Percentiles rank a stretch among this genome's conserved stretches.
Evolutionary conservation across 2,329 filamentous ascomycete species (phyloP).

Genomic region (Malbranchea zuffiana): DNA sequence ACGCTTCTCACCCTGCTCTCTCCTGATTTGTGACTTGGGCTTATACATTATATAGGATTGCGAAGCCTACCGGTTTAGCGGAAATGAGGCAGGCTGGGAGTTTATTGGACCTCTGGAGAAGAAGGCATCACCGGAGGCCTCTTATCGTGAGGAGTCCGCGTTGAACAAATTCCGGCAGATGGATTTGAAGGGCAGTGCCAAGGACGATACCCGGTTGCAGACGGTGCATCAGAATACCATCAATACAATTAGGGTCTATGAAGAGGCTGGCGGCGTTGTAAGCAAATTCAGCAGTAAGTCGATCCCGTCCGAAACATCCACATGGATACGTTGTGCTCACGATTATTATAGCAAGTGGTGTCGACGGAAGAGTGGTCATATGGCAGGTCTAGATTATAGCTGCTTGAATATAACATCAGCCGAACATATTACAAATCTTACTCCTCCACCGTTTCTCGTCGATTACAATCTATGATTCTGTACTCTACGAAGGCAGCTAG

Average conservation of each 20-base stretch:
- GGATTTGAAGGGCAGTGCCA: conserved; percentile 89
- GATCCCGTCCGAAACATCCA: conserved; percentile 8
- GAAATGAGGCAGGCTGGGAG: conserved; percentile 70
- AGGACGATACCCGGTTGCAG: conserved; percentile 87
- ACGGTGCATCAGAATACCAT: conserved; percentile 97
- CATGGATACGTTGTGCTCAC: conserved; percentile 8
- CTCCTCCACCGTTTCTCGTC: no score
- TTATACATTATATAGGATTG: conserved; percentile 41
- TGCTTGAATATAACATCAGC: no score
- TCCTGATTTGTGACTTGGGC: conserved; percentile 1
- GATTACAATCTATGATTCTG: no score
- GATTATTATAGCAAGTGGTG: conserved; percentile 55
- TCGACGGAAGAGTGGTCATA: conserved; percentile 71
- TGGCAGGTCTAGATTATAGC: conserved; percentile 60
- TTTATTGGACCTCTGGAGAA: conserved; percentile 69
- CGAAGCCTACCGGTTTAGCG: conserved; percentile 82
- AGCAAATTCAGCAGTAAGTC: conserved; percentile 75
- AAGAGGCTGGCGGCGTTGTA: conserved; percentile 53
- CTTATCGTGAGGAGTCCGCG: conserved; percentile 73
- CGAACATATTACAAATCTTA: no score
- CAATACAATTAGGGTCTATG: conserved; percentile 67
- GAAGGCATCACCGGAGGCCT: conserved; percentile 50
- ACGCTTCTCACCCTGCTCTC: conserved; percentile 18
- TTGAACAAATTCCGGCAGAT: conserved; percentile 98
- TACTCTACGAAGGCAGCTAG: no score